Base-by-base conservation (phyloP, 2,329 filamentous ascomycete species). In the Paecilomyces formosus region DNA sequence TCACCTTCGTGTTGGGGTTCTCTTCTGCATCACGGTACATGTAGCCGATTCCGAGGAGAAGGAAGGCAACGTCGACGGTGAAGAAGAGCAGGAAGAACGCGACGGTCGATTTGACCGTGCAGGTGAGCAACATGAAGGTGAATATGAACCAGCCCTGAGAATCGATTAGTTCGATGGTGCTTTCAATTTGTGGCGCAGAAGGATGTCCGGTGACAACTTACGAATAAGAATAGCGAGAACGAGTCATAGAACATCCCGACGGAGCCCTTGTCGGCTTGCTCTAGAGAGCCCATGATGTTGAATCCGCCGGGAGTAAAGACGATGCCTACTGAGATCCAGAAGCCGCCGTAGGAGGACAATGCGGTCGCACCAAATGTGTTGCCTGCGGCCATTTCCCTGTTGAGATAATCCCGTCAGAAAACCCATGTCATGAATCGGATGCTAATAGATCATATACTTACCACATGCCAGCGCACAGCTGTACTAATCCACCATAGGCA, bases 401-500 rank as follows among this genome's bases (percentile, higher is more conserved):
- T n/a, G 39, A 8, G 39, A 18, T 4, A 45, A 39, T 15, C n/a
- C 18, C 4, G n/a, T 45, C 13, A 56, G 39, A 15, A 7, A 54
- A 3, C 6, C 15, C 33, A 11, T 11, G 35, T n/a, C n/a, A n/a
- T 18, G 53, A 7, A 49, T 18, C 2, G n/a, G 13, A 45, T 18
- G n/a, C n/a, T 2, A 58, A 54, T 22, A 24, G 55, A 39, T 8
- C 11, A 6, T 9, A 21, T 15, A 69, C 73, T 56, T 79, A 90
- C 89, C 89, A 92, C 89, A 92, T 92, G 75, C 89, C 89, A 62
- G 88, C 87, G 3, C 88, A 76, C 24, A 92, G 79, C 77, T 92
- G 89, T 33, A 91, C 83, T 22, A 90, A 76, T 59, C 88, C 88
- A 61, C 88, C 88, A 69, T 90, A 91, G 13, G 81, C 87, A 66